Conservation (phyloP, 768 basidiomycete species). For the Strobilomyces confusus region DNA sequence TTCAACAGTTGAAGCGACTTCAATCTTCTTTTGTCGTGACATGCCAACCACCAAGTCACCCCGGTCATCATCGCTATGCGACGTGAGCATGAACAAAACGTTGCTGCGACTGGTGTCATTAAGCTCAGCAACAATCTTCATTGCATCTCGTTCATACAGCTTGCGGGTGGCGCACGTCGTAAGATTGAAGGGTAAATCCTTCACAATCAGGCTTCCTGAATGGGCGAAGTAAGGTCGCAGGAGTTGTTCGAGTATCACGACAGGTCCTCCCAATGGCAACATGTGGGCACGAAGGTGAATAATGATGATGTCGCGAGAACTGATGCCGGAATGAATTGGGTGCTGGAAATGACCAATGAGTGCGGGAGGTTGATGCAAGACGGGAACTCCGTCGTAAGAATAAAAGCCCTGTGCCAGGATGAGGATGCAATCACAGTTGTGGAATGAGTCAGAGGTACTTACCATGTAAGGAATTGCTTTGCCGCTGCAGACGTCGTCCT, state of each 20-base stretch:
- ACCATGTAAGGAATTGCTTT: no score
- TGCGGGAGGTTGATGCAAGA: background rate
- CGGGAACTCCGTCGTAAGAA: background rate
- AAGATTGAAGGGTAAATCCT: background rate
- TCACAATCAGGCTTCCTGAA: background rate
- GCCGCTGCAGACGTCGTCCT: no score
- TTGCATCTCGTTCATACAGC: background rate
- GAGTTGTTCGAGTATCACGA: background rate
- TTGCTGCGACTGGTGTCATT: no score
- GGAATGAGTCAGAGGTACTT: no score
- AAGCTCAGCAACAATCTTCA: background rate
- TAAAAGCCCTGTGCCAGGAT: no score
- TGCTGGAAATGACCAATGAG: background rate
- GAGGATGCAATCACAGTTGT: no score
- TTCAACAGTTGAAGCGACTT: no score
- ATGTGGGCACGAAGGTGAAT: background rate
- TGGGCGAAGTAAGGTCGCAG: background rate
- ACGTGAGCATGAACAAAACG: no score
- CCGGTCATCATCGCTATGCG: no score
- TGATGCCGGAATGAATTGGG: background rate
- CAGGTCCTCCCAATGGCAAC: background rate
- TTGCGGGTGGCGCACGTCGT: background rate
- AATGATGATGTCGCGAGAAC: background rate
- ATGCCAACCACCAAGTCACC: no score
- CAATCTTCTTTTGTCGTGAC: no score